Evolutionary conservation across 805 yeast species (phyloP).

Genomic region (Suhomyces canberraensis): DNA sequence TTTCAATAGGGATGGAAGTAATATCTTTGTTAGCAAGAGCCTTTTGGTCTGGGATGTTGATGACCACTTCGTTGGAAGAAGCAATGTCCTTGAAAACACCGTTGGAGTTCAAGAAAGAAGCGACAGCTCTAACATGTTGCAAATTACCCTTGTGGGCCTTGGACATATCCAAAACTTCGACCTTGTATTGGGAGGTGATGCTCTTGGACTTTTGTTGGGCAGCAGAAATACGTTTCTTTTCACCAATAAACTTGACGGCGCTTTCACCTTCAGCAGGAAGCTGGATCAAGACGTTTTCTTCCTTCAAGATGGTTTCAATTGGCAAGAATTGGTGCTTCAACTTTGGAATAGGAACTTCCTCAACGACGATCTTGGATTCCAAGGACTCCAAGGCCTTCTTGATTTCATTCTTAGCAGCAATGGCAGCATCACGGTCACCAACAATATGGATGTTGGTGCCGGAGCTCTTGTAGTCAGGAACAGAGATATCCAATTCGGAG

Average conservation of each 20-base stretch:
- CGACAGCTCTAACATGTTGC: conserved; percentile 72
- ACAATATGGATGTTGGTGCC: conserved; percentile 45
- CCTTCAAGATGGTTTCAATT: conserved; percentile 47
- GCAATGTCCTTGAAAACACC: conserved; percentile 45
- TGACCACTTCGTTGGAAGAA: conserved; percentile 31
- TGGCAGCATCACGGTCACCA: conserved; percentile 70
- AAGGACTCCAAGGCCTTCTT: conserved; percentile 44
- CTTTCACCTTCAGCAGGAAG: conserved; percentile 50
- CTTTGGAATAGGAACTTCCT: conserved; percentile 62
- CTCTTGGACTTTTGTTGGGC: conserved; percentile 65
- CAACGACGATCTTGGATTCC: conserved; percentile 44
- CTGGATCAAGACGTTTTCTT: conserved; percentile 55
- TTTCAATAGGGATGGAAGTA: conserved; percentile 54
- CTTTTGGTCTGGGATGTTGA: conserved; percentile 37
- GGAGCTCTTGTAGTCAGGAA: conserved; percentile 38
- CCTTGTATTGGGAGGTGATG: conserved; percentile 55
- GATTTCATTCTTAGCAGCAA: conserved; percentile 52
- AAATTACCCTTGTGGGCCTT: conserved; percentile 83
- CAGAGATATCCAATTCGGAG: conserved; percentile 27
- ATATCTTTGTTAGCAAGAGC: conserved; percentile 37
- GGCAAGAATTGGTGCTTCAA: conserved; percentile 69
- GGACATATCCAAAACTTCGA: conserved; percentile 75
- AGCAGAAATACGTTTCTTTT: conserved; percentile 45
- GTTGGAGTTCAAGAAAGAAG: conserved; percentile 58
- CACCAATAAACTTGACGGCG: conserved; percentile 62